phyloP scores from a whole-genome alignment of 2,329 filamentous ascomycete genomes.

The Scedosporium apiospermum region DNA sequence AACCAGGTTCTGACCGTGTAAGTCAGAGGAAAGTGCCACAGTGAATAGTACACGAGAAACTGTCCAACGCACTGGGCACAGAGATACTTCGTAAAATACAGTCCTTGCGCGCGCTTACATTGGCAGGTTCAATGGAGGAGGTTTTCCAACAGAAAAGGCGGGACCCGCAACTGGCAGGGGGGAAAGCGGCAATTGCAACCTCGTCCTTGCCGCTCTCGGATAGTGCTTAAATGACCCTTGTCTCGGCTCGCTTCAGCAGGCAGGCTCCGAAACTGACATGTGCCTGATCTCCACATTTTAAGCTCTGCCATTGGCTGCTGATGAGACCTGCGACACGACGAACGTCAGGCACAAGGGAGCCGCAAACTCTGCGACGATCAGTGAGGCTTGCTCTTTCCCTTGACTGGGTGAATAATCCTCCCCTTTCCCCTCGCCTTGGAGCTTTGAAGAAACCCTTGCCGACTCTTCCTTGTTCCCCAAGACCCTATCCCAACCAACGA shows the following conservation, averaged over 20 bases:
- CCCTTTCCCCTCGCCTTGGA: neutral
- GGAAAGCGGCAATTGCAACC: neutral
- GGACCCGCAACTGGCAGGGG: neutral
- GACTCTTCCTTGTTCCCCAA: neutral
- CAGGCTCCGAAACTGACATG: neutral
- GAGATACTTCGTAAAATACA: no score
- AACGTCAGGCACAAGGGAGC: neutral
- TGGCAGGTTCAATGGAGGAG: no score
- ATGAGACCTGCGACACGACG: neutral
- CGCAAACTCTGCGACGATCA: neutral
- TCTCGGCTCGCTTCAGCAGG: conserved; percentile 4
- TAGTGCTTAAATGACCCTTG: neutral
- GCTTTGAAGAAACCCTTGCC: neutral
- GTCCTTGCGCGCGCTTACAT: no score
- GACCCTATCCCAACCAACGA: neutral
- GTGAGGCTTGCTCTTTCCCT: neutral
- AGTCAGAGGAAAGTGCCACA: neutral
- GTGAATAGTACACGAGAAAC: neutral
- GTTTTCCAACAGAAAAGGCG: neutral
- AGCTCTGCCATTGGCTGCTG: conserved; percentile 1
- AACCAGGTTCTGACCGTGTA: neutral
- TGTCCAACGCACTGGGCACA: no score
- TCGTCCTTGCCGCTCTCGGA: neutral
- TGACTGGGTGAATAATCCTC: neutral
- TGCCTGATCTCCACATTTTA: conserved; percentile 5